Conservation (phyloP, 1,284 basidiomycete genomes). For the Ceratobasidium sp. region DNA sequence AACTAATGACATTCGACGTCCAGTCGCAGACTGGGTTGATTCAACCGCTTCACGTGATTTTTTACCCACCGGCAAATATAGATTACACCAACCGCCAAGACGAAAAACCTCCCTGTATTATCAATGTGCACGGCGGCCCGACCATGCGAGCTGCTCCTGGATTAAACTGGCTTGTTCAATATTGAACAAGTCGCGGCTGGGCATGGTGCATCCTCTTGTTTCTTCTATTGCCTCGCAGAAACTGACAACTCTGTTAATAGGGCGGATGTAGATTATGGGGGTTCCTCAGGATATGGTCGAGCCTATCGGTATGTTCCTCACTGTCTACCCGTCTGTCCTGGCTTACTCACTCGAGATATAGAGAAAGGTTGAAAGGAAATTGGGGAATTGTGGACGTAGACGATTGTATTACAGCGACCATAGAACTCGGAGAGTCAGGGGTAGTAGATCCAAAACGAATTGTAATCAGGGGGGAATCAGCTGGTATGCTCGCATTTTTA, state of each 20-base stretch:
- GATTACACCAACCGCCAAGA: constrained; percentile 56
- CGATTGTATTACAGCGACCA: constrained; percentile 63
- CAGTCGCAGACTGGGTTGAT: too few relatives aligned
- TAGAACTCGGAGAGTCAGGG: constrained; percentile 53
- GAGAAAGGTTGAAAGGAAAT: constrained; percentile 60
- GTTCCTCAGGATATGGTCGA: constrained; percentile 69
- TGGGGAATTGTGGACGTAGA: constrained; percentile 74
- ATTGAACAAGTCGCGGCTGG: constrained; percentile 70
- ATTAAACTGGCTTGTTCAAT: constrained; percentile 61
- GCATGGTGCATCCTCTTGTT: constrained; percentile 53
- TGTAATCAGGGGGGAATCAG: constrained; percentile 64
- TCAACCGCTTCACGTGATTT: constrained; percentile 63
- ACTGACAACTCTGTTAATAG: too few relatives aligned
- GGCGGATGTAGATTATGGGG: constrained; percentile 74
- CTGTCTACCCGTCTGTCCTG: constrained; percentile 37
- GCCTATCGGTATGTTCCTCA: constrained; percentile 54
- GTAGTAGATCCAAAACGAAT: constrained; percentile 62
- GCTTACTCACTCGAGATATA: constrained; percentile 5
- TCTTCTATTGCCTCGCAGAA: background rate
- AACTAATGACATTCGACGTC: too few relatives aligned
- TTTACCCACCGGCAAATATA: constrained; percentile 67
- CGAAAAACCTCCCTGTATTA: constrained; percentile 68
- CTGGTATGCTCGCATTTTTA: constrained; percentile 43
- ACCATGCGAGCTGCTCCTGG: constrained; percentile 56
- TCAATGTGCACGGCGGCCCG: constrained; percentile 71